phyloP scores from a whole-genome alignment of 306 rosid species.

The Oxytropis ochrocephala region DNA sequence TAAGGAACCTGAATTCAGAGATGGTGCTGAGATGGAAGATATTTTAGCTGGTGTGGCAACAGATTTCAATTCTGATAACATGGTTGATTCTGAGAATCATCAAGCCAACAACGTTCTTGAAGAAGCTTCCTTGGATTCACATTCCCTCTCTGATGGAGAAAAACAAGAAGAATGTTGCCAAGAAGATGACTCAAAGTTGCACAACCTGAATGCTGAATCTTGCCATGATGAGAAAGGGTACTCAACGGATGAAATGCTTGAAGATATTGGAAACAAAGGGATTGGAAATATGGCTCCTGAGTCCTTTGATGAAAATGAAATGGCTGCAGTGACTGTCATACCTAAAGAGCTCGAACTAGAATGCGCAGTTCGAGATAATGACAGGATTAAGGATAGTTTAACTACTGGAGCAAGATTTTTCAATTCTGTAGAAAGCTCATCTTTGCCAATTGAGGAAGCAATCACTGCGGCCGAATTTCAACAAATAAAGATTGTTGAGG shows the following conservation, averaged over 20 bases:
- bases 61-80: background rate
- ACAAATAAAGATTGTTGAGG: constrained; percentile 1
- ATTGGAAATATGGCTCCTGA: background rate
- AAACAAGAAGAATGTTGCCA: background rate
- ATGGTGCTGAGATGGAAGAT: constrained; percentile 15
- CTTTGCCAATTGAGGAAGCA: constrained; percentile 14
- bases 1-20: background rate
- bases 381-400: background rate
- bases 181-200: constrained; percentile 4
- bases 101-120: background rate
- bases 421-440: constrained; percentile 15
- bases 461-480: constrained; percentile 18
- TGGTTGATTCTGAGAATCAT: constrained; percentile 21
- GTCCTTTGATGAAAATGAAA: constrained; percentile 10
- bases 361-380: constrained; percentile 5
- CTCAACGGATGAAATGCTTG: constrained; percentile 7
- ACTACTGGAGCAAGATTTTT: background rate
- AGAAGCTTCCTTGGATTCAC: constrained; percentile 13
- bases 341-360: constrained; percentile 9
- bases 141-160: constrained; percentile 18
- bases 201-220: constrained; percentile 15
- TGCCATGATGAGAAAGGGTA: constrained; percentile 10
- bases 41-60: background rate
- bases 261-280: constrained; percentile 20
- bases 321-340: background rate